Conservation (phyloP, 257 asterid genomes). For the Gardenia jasminoides region DNA sequence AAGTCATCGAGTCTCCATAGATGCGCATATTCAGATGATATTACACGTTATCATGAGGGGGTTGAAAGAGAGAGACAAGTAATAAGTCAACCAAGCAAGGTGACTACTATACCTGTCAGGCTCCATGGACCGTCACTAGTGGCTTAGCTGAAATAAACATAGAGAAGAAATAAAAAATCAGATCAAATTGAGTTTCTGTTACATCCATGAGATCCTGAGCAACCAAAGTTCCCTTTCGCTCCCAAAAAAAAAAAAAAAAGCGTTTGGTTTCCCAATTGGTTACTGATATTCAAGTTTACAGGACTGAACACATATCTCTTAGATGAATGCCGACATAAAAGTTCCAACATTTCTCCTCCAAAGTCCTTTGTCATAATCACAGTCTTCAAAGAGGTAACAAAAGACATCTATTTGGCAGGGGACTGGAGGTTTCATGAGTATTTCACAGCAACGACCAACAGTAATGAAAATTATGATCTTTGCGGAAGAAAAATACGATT, state of each 20-base stretch:
- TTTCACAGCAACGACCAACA: background rate
- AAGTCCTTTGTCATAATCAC: background rate
- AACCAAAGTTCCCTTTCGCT: background rate
- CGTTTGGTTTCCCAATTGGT: background rate
- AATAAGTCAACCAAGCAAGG: background rate
- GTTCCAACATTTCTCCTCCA: background rate
- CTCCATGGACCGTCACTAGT: constrained; percentile 11
- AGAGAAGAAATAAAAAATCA: background rate
- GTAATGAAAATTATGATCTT: background rate
- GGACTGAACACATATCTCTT: background rate
- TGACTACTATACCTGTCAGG: constrained; percentile 18
- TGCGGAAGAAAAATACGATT: background rate
- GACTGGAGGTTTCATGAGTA: background rate
- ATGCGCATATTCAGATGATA: background rate
- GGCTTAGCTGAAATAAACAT: background rate
- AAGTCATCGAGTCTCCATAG: background rate
- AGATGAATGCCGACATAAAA: background rate
- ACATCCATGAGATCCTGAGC: background rate
- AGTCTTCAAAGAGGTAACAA: background rate
- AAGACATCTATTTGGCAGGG: background rate
- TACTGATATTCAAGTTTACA: background rate
- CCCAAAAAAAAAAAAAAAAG: too few species aligned
- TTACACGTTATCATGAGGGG: background rate
- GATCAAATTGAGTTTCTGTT: background rate
- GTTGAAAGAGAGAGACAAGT: background rate